A percentile compares a stretch with the other conserved stretches of the same genome.
Conservation (phyloP, 1,284 basidiomycete genomes). For the Trichosporon coremiiforme region DNA sequence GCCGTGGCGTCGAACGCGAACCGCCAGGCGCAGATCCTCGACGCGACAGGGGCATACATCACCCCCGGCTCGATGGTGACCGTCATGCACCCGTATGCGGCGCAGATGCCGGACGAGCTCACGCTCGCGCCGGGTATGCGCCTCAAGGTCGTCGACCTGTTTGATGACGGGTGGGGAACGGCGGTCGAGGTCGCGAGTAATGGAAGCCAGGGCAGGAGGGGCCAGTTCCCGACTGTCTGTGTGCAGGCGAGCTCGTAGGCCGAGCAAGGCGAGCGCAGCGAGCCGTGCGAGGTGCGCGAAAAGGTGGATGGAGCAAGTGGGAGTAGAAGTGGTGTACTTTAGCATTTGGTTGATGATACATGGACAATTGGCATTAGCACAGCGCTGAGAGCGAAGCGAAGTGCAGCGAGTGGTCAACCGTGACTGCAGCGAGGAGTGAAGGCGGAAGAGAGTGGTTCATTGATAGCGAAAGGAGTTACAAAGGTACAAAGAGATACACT, state of each 20-base stretch:
- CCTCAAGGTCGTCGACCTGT: constrained; percentile 46
- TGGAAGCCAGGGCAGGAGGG: constrained; percentile 45
- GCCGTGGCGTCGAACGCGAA: constrained; percentile 5
- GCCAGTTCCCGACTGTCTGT: constrained; percentile 53
- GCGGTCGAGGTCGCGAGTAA: constrained; percentile 31
- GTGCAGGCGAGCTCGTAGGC: neutral
- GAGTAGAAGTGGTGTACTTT: neutral
- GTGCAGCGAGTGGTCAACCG: too few relatives aligned
- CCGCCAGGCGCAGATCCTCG: constrained; percentile 14
- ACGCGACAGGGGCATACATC: constrained; percentile 22
- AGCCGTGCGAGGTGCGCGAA: neutral
- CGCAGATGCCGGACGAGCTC: constrained; percentile 52
- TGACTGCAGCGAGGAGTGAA: too few relatives aligned
- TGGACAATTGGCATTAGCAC: constrained; percentile 13
- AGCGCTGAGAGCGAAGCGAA: too few relatives aligned
- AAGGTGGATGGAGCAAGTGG: too few relatives aligned
- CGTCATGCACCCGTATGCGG: constrained; percentile 40
- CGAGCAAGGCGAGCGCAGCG: neutral
- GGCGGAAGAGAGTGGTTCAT: too few relatives aligned
- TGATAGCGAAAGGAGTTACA: too few relatives aligned
- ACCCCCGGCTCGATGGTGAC: constrained; percentile 17
- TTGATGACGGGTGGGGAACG: constrained; percentile 55
- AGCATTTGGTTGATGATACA: constrained; percentile 3
- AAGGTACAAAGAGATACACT: too few relatives aligned
- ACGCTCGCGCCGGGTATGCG: constrained; percentile 53